Evolutionary conservation across 2,329 filamentous ascomycete species (phyloP).

Genomic region (Acrocalymma vagum): DNA sequence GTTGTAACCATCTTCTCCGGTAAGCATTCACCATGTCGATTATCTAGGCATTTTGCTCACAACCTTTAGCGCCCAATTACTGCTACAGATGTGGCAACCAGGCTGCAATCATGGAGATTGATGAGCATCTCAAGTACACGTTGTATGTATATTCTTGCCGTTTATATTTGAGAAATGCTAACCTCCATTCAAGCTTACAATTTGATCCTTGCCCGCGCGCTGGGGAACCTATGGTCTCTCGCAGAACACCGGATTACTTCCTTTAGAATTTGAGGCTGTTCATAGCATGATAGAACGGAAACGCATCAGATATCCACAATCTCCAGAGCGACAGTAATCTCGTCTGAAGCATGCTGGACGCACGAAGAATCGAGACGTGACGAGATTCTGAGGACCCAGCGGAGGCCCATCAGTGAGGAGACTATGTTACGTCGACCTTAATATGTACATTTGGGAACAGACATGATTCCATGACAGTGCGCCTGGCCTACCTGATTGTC

Average conservation of each 20-base stretch:
- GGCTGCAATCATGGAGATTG: conserved; percentile 99
- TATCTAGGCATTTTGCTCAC: conserved; percentile 32
- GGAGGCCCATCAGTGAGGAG: too few relatives aligned
- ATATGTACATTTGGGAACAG: too few relatives aligned
- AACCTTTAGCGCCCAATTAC: conserved; percentile 68
- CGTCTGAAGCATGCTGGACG: too few relatives aligned
- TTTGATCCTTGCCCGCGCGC: conserved; percentile 98
- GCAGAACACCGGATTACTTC: conserved; percentile 98
- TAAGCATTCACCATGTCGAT: conserved; percentile 7
- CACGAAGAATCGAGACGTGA: too few relatives aligned
- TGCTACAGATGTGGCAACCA: conserved; percentile 99
- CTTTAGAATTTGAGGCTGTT: conserved; percentile 66
- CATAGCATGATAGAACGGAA: conserved; percentile 23
- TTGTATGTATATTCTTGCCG: conserved; percentile 77
- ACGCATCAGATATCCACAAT: neutral
- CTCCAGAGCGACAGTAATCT: too few relatives aligned
- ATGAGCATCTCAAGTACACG: conserved; percentile 98
- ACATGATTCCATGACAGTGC: too few relatives aligned
- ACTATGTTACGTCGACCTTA: too few relatives aligned
- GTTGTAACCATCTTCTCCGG: conserved; percentile 98
- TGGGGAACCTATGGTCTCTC: conserved; percentile 97
- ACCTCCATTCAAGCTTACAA: conserved; percentile 77
- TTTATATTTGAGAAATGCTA: conserved; percentile 18
- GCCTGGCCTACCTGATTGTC: too few relatives aligned
- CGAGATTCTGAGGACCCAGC: too few relatives aligned